Evolutionary conservation across 1,139 yeast genomes (phyloP), one percentile per base, ranked within the genome.

Genomic region (Starmera stellimalicola): DNA sequence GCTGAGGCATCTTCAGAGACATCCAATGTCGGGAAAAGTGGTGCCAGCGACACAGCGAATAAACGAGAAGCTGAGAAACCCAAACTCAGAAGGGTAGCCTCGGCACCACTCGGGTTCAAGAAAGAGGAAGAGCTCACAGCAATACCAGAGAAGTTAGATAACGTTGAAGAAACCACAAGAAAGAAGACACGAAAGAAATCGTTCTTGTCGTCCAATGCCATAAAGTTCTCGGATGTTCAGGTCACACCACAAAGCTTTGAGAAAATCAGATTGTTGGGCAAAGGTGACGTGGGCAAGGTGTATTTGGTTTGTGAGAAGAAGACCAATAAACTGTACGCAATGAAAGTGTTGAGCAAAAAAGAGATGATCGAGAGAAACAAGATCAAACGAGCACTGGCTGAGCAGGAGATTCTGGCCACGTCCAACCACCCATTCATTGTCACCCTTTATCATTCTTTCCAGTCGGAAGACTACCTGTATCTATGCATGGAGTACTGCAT

Each of bases 401-500:
- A 93, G 56, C 97, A 91, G 57, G 97, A 88, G 55, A 93, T 93
- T 45, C 65, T 93, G 40, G 95, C 97, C 6, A 83, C 96, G 2
- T 80, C 93, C 33, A 87, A 88, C 54, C 98, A 93, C 57, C 99
- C 99, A 1, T 93, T 93, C 51, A 91, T 93, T 49, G 97, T 93
- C 29, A 87, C 98, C 0, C 65, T 93, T 30, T 88, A 93, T 53
- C 98, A 93, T 57, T 87, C 96, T 0, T 93, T 93, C 62, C 98
- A 93, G 58, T 81, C 94, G 10, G 93, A 84, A 37, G 96, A 88
- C 44, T 77, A 82, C 52, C 61, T 93, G n/a, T 93, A 88, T 51
- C 70, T 93, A 33, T 93, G 98, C 55, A 88, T 93, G 95, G 99
- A 93, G 57, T 93, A 91, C 51, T 93, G 98, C 54, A 87, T 91